phyloP scores from a whole-genome alignment of 768 basidiomycete genomes.

The Auriscalpium microsporum region DNA sequence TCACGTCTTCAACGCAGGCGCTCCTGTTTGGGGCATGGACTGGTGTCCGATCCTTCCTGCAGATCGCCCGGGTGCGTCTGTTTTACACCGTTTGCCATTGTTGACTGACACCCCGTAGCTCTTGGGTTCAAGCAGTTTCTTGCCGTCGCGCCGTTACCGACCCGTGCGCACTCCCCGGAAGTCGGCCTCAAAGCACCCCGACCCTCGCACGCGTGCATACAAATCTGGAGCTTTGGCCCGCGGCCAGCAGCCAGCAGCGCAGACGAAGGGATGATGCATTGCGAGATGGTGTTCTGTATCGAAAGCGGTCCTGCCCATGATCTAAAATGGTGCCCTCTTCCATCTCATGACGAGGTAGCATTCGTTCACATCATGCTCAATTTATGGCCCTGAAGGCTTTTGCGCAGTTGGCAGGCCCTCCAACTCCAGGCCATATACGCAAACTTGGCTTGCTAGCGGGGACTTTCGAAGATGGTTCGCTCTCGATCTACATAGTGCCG shows the following conservation, averaged over 20 bases:
- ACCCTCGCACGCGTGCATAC: slow-evolving; percentile 61
- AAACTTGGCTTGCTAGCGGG: slow-evolving; percentile 83
- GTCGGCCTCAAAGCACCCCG: slow-evolving; percentile 52
- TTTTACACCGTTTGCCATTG: background rate
- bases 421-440: slow-evolving; percentile 21
- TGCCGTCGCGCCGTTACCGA: slow-evolving; percentile 70
- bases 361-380: too few species aligned
- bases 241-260: slow-evolving; percentile 5
- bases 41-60: slow-evolving; percentile 80
- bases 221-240: slow-evolving; percentile 68
- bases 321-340: slow-evolving; percentile 90
- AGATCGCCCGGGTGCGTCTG: slow-evolving; percentile 43
- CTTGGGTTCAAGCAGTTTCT: slow-evolving; percentile 66
- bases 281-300: slow-evolving; percentile 80
- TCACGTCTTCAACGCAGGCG: slow-evolving; percentile 79
- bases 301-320: slow-evolving; percentile 76
- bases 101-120: slow-evolving; percentile 26
- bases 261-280: slow-evolving; percentile 46
- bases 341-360: slow-evolving; percentile 54
- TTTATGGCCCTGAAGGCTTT: slow-evolving; percentile 19
- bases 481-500: slow-evolving; percentile 73
- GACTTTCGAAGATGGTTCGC: slow-evolving; percentile 80
- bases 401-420: background rate
- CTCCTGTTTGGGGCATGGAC: slow-evolving; percentile 83
- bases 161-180: slow-evolving; percentile 51